Conservation (phyloP, 495 filamentous ascomycete genomes). For the Pyronema omphalodes region DNA sequence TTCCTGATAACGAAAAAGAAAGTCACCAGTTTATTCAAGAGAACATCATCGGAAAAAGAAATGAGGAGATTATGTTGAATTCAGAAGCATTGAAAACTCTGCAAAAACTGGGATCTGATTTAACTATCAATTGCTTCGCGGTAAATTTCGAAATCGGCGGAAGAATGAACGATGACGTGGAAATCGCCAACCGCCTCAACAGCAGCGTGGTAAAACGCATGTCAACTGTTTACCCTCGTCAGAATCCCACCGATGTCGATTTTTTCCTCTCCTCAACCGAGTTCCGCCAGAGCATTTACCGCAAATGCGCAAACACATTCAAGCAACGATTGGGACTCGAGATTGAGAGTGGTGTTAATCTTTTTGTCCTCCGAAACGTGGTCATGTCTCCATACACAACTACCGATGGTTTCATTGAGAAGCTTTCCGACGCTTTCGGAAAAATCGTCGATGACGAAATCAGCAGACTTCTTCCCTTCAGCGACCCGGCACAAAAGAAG, state of each 20-base stretch:
- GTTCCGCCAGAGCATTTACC: slow-evolving; percentile 28
- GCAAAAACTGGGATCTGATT: background rate
- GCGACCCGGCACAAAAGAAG: slow-evolving; percentile 3
- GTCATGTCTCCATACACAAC: slow-evolving; percentile 30
- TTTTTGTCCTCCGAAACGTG: slow-evolving; percentile 27
- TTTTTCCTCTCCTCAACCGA: slow-evolving; percentile 31
- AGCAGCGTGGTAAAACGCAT: background rate
- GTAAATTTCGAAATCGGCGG: background rate
- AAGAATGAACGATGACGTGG: background rate
- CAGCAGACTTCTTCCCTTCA: slow-evolving; percentile 16
- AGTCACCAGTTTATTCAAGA: background rate
- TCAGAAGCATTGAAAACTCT: background rate
- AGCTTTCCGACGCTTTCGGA: slow-evolving; percentile 21
- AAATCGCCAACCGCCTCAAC: background rate
- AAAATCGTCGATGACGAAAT: slow-evolving; percentile 22
- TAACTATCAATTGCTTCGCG: background rate
- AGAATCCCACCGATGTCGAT: slow-evolving; percentile 25
- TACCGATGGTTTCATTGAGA: slow-evolving; percentile 23
- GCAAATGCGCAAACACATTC: slow-evolving; percentile 27
- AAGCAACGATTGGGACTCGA: slow-evolving; percentile 27
- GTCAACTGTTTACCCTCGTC: slow-evolving; percentile 24
- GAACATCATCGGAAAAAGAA: background rate
- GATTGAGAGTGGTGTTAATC: slow-evolving; percentile 13
- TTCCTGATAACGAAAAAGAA: background rate
- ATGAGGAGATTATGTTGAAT: background rate